Conservation (phyloP, 768 basidiomycete species). For the Termitomyces sp. region DNA sequence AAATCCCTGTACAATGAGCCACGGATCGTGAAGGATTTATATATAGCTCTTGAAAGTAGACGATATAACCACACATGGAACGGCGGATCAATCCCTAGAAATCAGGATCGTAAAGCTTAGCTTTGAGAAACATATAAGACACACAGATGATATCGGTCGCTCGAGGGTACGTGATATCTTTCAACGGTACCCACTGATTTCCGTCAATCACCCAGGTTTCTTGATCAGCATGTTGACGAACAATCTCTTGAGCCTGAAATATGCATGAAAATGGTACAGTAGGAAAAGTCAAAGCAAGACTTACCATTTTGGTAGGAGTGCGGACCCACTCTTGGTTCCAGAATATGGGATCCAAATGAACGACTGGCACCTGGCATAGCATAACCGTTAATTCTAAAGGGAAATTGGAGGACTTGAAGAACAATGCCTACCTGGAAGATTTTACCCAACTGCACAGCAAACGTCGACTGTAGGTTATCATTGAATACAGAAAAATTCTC, state of each 20-base stretch:
- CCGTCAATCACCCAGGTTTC: conserved; percentile 4
- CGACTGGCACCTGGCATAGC: neutral
- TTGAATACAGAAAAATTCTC: neutral
- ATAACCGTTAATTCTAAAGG: neutral
- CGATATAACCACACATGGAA: neutral
- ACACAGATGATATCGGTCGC: conserved; percentile 3
- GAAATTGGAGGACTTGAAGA: neutral
- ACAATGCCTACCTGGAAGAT: neutral
- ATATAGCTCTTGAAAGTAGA: neutral
- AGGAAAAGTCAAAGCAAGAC: neutral
- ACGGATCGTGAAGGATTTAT: neutral
- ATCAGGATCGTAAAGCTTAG: neutral
- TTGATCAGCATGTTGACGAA: neutral
- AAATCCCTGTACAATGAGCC: neutral
- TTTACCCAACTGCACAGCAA: neutral
- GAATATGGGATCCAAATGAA: conserved; percentile 3
- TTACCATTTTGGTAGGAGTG: neutral
- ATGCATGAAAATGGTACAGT: neutral
- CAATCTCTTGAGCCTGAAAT: neutral
- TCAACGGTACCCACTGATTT: conserved; percentile 3
- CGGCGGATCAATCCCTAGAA: neutral
- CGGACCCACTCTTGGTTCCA: neutral
- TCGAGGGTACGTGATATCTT: conserved; percentile 6
- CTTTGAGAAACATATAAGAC: neutral
- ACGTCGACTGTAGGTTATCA: neutral